phyloP scores from a whole-genome alignment of 441 rosid genomes.

The Lepidium campestre region DNA sequence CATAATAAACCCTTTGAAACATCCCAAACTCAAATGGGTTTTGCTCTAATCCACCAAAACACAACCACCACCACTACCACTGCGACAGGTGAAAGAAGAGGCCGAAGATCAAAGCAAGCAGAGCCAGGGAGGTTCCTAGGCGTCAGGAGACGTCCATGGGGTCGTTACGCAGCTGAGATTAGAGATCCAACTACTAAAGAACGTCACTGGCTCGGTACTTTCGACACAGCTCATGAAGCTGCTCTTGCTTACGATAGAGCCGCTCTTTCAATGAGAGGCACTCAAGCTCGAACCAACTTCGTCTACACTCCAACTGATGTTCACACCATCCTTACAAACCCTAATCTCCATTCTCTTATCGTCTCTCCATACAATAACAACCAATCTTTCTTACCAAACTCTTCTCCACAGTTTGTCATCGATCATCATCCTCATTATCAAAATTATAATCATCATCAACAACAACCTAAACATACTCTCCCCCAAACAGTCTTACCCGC shows the following conservation, averaged over 20 bases:
- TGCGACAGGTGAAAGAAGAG: slow-evolving; percentile 47
- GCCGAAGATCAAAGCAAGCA: slow-evolving; percentile 76
- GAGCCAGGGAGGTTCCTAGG: slow-evolving; percentile 91
- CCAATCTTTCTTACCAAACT: slow-evolving; percentile 38
- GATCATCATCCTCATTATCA: slow-evolving; percentile 33
- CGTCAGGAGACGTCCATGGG: slow-evolving; percentile 90
- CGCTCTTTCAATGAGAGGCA: slow-evolving; percentile 84
- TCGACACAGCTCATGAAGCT: slow-evolving; percentile 89
- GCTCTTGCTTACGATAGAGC: slow-evolving; percentile 92
- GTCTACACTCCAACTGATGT: slow-evolving; percentile 42
- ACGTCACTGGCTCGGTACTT: slow-evolving; percentile 92
- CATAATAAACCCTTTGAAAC: slow-evolving; percentile 36
- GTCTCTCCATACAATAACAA: slow-evolving; percentile 47
- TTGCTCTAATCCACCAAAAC: slow-evolving; percentile 57
- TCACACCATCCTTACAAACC: slow-evolving; percentile 35
- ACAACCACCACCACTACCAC: slow-evolving; percentile 29
- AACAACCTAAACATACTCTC: slow-evolving; percentile 19
- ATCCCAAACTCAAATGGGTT: slow-evolving; percentile 39
- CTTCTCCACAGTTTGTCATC: slow-evolving; percentile 37
- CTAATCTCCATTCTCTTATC: slow-evolving; percentile 34
- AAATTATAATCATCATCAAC: slow-evolving; percentile 23
- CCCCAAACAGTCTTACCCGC: slow-evolving; percentile 17
- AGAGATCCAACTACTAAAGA: slow-evolving; percentile 92
- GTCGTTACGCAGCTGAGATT: slow-evolving; percentile 87
- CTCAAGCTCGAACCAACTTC: slow-evolving; percentile 80